A percentile compares a stretch with the other conserved stretches of the same genome.
phyloP scores from a whole-genome alignment of 441 rosid species.

The Adansonia gregorii region DNA sequence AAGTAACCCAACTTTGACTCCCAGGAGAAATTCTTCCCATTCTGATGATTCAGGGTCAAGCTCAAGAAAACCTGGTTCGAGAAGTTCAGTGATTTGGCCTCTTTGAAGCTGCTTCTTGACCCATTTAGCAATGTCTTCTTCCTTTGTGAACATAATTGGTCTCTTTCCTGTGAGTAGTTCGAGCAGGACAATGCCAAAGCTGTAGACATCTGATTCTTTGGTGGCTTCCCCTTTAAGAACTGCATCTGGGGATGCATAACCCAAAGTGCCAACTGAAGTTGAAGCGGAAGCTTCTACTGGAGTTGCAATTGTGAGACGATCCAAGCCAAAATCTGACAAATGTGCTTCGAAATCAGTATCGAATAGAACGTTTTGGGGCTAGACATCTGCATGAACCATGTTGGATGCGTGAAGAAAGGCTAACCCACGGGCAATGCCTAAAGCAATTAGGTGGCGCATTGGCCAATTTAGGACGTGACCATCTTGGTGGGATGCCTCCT shows the following conservation, averaged over 20 bases:
- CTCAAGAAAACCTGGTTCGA: slow-evolving; percentile 92
- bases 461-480: slow-evolving; percentile 99
- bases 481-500: slow-evolving; percentile 96
- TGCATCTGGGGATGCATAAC: slow-evolving; percentile 87
- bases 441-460: slow-evolving; percentile 96
- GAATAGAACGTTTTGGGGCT: slow-evolving; percentile 76
- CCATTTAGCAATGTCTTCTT: slow-evolving; percentile 98
- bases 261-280: slow-evolving; percentile 68
- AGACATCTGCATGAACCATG: slow-evolving; percentile 73
- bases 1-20: slow-evolving; percentile 92
- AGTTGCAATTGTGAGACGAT: slow-evolving; percentile 50
- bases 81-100: slow-evolving; percentile 82
- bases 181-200: slow-evolving; percentile 88
- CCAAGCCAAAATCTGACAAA: slow-evolving; percentile 67
- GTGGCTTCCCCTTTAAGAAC: slow-evolving; percentile 62
- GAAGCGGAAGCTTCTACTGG: slow-evolving; percentile 79
- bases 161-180: slow-evolving; percentile 88
- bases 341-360: slow-evolving; percentile 82
- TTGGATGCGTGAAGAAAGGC: slow-evolving; percentile 85
- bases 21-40: slow-evolving; percentile 97
- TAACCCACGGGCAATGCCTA: slow-evolving; percentile 88
- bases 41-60: slow-evolving; percentile 97
- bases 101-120: slow-evolving; percentile 92
- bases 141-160: slow-evolving; percentile 90
- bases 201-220: slow-evolving; percentile 86